A percentile compares a stretch with the other conserved stretches of the same genome.
Conservation (phyloP, 768 basidiomycete species). For the Phallus indusiatus region DNA sequence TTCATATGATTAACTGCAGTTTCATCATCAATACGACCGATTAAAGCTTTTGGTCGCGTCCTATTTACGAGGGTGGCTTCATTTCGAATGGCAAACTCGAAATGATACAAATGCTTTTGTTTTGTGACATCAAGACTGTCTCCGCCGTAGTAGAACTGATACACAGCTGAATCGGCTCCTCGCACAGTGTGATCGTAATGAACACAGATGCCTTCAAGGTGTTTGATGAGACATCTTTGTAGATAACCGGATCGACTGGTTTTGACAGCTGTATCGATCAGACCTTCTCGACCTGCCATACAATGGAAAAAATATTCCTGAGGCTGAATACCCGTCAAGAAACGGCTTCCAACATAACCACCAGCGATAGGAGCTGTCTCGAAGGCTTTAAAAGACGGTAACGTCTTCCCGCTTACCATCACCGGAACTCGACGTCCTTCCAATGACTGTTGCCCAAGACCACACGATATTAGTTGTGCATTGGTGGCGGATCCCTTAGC, state of each 20-base stretch:
- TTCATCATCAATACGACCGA: constrained; percentile 51
- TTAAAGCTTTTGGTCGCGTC: constrained; percentile 51
- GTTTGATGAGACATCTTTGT: constrained; percentile 96
- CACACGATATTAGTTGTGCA: constrained; percentile 95
- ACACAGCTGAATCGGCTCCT: constrained; percentile 85
- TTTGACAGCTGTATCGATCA: constrained; percentile 99
- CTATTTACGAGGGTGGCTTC: constrained; percentile 66
- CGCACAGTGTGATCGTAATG: constrained; percentile 99
- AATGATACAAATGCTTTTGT: constrained; percentile 90
- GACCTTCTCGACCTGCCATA: constrained; percentile 98
- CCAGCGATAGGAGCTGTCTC: constrained; percentile 98
- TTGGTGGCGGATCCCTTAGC: constrained; percentile 98
- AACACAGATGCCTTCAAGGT: constrained; percentile 90
- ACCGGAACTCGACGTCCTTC: constrained; percentile 98
- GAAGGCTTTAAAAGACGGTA: constrained; percentile 94
- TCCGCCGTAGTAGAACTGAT: constrained; percentile 96
- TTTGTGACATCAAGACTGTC: constrained; percentile 95
- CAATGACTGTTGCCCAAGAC: constrained; percentile 93
- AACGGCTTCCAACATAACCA: constrained; percentile 95
- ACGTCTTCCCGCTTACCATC: constrained; percentile 98
- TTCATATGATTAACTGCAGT: constrained; percentile 78
- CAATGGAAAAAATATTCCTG: constrained; percentile 99
- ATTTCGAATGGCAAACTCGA: constrained; percentile 89
- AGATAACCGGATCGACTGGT: constrained; percentile 97
- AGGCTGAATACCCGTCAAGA: constrained; percentile 95